Conservation (phyloP, 2,329 filamentous ascomycete genomes). For the Claviceps sp. region DNA sequence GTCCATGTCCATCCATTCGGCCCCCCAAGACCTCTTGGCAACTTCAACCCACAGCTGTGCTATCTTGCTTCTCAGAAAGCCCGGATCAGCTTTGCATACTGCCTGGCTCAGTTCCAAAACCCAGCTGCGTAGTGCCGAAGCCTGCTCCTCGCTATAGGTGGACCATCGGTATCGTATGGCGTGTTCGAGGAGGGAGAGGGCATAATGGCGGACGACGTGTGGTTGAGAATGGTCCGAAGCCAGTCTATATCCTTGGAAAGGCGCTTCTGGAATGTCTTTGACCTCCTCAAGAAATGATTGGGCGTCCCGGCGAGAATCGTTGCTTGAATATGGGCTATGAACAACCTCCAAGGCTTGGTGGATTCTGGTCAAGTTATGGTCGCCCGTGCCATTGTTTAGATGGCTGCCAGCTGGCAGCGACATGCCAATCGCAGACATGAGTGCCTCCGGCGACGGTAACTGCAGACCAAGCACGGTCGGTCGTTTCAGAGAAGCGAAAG, state of each 20-base stretch:
- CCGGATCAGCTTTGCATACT: constrained; percentile 58
- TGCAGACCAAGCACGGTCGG: not conserved
- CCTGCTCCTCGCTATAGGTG: constrained; percentile 56
- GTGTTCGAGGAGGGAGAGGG: constrained; percentile 81
- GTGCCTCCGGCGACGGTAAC: constrained; percentile 1
- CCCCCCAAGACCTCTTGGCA: constrained; percentile 85
- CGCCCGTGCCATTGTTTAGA: constrained; percentile 24
- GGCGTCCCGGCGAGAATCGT: constrained; percentile 69
- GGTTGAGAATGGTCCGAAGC: constrained; percentile 64
- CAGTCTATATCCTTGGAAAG: constrained; percentile 71
- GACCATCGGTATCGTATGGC: constrained; percentile 77
- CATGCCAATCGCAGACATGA: constrained; percentile 26
- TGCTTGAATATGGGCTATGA: constrained; percentile 68
- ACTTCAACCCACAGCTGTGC: constrained; percentile 91
- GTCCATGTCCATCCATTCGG: constrained; percentile 94
- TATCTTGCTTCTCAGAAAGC: constrained; percentile 84
- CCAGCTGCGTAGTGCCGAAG: constrained; percentile 56
- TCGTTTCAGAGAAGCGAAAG: not conserved
- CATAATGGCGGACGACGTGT: constrained; percentile 81
- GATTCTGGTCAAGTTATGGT: constrained; percentile 50
- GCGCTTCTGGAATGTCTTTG: constrained; percentile 67
- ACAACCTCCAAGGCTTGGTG: constrained; percentile 78
- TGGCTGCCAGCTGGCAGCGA: constrained; percentile 17
- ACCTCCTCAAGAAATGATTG: constrained; percentile 75
- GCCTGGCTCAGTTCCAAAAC: constrained; percentile 65